Percentiles rank a stretch among this genome's conserved stretches.
phyloP scores from a whole-genome alignment of 805 yeast genomes.

The Metahyphopichia silvanorum region DNA sequence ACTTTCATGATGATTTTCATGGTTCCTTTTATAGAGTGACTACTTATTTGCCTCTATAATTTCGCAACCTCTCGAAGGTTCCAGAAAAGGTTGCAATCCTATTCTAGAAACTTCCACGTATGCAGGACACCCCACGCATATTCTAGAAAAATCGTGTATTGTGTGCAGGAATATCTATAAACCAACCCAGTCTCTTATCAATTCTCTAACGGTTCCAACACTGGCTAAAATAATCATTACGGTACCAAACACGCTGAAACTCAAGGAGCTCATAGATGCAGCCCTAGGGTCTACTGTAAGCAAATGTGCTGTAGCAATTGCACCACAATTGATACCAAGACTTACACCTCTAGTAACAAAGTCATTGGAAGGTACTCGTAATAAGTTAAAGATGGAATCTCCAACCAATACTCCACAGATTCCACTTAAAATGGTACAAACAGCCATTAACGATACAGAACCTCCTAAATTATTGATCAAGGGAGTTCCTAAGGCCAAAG shows the following conservation, averaged over 20 bases:
- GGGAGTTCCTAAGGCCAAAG: conserved; percentile 78
- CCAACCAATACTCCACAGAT: conserved; percentile 70
- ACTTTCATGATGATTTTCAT: no score
- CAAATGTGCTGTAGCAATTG: conserved; percentile 77
- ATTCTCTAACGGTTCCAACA: conserved; percentile 36
- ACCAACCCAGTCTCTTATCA: conserved; percentile 9
- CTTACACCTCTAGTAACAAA: conserved; percentile 75
- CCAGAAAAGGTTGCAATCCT: no score
- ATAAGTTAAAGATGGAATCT: conserved; percentile 46
- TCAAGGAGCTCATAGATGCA: conserved; percentile 70
- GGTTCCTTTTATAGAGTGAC: no score
- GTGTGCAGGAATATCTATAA: conserved; percentile 1
- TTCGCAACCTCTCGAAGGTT: no score
- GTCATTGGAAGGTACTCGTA: conserved; percentile 58
- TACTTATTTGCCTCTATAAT: no score
- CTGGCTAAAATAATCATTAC: conserved; percentile 68
- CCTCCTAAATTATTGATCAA: conserved; percentile 66
- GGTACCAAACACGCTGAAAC: conserved; percentile 72
- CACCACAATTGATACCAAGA: conserved; percentile 76
- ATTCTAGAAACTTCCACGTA: no score
- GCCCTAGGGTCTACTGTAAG: conserved; percentile 72
- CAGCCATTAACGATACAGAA: conserved; percentile 69
- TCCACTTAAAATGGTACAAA: conserved; percentile 74
- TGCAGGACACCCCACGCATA: no score
- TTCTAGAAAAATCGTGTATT: no score